Base-by-base conservation (phyloP, 306 rosid species). In the Hippophae rhamnoides region DNA sequence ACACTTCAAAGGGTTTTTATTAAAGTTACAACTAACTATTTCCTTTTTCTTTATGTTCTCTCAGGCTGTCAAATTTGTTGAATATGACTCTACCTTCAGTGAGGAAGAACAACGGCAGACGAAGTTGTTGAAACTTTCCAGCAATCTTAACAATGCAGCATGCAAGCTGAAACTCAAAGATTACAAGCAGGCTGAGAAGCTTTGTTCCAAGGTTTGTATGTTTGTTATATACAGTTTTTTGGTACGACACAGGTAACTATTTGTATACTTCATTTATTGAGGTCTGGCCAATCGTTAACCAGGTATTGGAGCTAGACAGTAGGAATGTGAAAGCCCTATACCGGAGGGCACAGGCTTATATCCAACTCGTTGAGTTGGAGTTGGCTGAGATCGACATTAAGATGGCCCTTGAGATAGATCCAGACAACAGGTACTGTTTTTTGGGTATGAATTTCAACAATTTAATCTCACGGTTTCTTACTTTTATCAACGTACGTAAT, bases 321-420 rank as follows among this genome's bases (percentile, higher is more conserved):
- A 52, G 53, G 38, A 77, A 77, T 52, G 82, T 77, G 57, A 77
- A 77, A 67, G 82, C 82, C 5, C 60, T 77, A 23, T 72, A 77
- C 51, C 52, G 78, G 38, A 77, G 82, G 63, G 78, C 75, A 8
- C 82, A 77, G 46, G 82, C 82, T 7, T 77, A 69, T 9, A 72
- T 77, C 13, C 75, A 72, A 31, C 75, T 77, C 5, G 67, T 69
- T 23, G 78, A 77, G 52, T 59, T 77, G 53, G 78, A 77, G 43
- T 56, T 77, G 42, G 82, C 82, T 0, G 82, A 77, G 78, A 23
- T 41, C 52, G 82, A 77, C 57, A 69, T 77, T 52, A 77, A 72
- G 64, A 77, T 69, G 61, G 82, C 82, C 44, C 72, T 72, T 8
- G 78, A 69, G 54, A 69, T 77, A 6, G 78, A 77, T 25, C 82